These are phyloP conservation scores for Cryptosporidium bovis DNA, from an alignment of 169 alveolate genomes.

Conservation along the genomic window DNA sequence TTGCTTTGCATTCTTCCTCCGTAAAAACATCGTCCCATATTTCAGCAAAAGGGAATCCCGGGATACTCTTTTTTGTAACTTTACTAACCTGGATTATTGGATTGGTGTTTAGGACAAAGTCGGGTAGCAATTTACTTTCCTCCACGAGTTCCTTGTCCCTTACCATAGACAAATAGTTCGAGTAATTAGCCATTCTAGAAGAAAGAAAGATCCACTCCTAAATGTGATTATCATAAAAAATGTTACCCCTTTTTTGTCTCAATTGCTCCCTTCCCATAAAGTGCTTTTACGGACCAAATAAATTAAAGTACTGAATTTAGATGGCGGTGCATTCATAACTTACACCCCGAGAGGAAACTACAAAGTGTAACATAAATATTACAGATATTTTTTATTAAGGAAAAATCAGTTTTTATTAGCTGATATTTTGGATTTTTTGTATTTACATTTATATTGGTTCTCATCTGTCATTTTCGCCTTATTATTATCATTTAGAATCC, in stretches of 20 bases:
- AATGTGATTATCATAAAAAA: not conserved
- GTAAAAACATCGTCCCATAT: conserved; percentile 57
- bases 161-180: conserved; percentile 53
- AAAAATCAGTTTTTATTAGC: too few species aligned
- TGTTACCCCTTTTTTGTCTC: not conserved
- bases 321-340: conserved; percentile 59
- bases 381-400: too few species aligned
- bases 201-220: not conserved
- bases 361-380: too few species aligned
- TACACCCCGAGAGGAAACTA: conserved; percentile 5
- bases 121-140: conserved; percentile 31
- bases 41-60: conserved; percentile 40
- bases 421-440: too few species aligned
- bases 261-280: not conserved
- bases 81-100: conserved; percentile 9
- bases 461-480: too few species aligned
- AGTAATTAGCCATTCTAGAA: conserved; percentile 25
- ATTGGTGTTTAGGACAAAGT: conserved; percentile 16
- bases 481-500: too few species aligned
- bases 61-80: conserved; percentile 3
- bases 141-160: conserved; percentile 39
- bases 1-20: conserved; percentile 49
- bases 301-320: conserved; percentile 18
- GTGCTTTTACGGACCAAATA: not conserved
- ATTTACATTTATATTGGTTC: too few species aligned